Evolutionary conservation across 2,329 filamentous ascomycete genomes (phyloP).

Genomic region (Neonectria hederae): DNA sequence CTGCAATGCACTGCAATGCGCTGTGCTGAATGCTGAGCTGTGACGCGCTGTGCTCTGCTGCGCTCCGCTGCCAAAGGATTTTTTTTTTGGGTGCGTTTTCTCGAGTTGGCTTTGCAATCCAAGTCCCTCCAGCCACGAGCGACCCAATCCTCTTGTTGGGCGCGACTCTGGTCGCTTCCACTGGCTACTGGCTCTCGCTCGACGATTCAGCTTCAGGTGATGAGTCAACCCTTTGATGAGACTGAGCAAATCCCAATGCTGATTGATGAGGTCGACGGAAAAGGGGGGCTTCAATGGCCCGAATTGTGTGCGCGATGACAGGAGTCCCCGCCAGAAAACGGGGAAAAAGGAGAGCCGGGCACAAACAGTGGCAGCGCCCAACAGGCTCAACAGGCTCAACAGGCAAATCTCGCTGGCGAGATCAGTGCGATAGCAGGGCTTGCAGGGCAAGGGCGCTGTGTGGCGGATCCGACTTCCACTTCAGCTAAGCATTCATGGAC

Average conservation of each 20-base stretch:
- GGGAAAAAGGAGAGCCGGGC: slow-evolving; percentile 18
- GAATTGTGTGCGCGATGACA: slow-evolving; percentile 17
- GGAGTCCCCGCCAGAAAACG: slow-evolving; percentile 35
- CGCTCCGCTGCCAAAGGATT: slow-evolving; percentile 19
- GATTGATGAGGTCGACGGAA: slow-evolving; percentile 9
- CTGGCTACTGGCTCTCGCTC: slow-evolving; percentile 15
- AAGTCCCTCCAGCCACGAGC: slow-evolving; percentile 22
- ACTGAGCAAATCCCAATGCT: slow-evolving; percentile 22
- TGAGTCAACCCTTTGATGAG: slow-evolving; percentile 35
- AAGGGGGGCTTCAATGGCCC: slow-evolving; percentile 1
- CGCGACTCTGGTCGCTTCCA: slow-evolving; percentile 29
- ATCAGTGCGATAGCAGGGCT: slow-evolving; percentile 9
- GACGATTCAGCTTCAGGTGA: slow-evolving; percentile 31
- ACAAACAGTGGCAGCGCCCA: slow-evolving; percentile 28
- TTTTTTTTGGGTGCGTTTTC: slow-evolving; percentile 21
- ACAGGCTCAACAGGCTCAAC: slow-evolving; percentile 27
- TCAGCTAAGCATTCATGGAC: slow-evolving; percentile 33
- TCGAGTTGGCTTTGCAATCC: slow-evolving; percentile 32
- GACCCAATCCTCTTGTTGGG: slow-evolving; percentile 35
- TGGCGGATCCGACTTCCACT: slow-evolving; percentile 26
- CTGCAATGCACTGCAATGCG: slow-evolving; percentile 32
- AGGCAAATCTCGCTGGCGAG: slow-evolving; percentile 7
- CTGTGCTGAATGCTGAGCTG: slow-evolving; percentile 31
- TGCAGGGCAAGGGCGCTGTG: slow-evolving; percentile 8
- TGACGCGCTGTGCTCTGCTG: slow-evolving; percentile 28